Evolutionary conservation across 2,329 filamentous ascomycete species (phyloP), one percentile per base, ranked within the genome.

Genomic region (Laburnicola sp.): DNA sequence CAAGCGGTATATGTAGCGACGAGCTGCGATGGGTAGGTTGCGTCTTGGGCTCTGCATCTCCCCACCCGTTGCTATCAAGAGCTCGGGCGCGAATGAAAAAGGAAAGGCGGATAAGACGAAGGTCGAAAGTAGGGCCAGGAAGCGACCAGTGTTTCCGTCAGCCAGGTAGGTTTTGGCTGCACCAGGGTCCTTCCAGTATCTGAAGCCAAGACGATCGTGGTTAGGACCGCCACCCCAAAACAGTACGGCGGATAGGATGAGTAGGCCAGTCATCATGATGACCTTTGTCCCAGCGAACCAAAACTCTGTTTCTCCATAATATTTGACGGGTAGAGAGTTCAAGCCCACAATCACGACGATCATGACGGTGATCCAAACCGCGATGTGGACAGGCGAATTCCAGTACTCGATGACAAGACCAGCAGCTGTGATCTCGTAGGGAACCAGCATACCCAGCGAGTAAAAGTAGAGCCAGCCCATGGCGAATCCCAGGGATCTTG

Each of bases 1-100:
- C n/a, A 86, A 74, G 8, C 84, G 82, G 65, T 79, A 84, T 69
- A 86, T 82, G 66, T 81, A 84, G 6, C 80, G 76, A n/a, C 79
- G 76, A 0, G 80, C 81, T 1, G 83, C 84, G 11, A 75, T 80
- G 10, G 83, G 83, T 4, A 87, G 74, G 55, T 84, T 84, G 37
- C 77, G 75, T n/a, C 82, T 76, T 1, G 80, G 83, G 8, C 72
- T 78, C 54, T 80, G 73, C 76, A 83, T 84, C 59, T 86, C 83
- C 8, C 82, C 82, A 10, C 77, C 81, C 3, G 79, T 78, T 28
- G 81, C 79, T 31, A 83, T 57, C 25, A 70, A 62, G 26, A 69
- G 58, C 26, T 69, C 81, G 0, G 80, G 79, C 0, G 79, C 78
- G 58, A 82, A 81, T 30, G 78, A 76, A 62, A 82, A 83, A 81